These are phyloP conservation scores for Nannizziopsis arthrosporioides DNA, from an alignment of 2,329 filamentous ascomycete genomes.

Conservation along the genomic window DNA sequence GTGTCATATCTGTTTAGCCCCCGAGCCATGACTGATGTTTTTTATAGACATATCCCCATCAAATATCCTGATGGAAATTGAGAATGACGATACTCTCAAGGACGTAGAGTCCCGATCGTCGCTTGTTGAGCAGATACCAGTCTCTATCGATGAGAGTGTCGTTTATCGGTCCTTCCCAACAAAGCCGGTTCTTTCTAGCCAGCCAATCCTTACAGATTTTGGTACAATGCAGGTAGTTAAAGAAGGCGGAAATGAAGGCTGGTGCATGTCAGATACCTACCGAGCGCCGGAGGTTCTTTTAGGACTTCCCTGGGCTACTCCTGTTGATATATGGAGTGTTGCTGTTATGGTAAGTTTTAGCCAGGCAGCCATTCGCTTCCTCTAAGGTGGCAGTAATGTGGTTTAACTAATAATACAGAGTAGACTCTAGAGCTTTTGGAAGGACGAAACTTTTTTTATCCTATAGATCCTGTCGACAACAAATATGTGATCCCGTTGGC, in stretches of 20 bases:
- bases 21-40: too few relatives aligned
- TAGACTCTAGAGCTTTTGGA: constrained; percentile 23
- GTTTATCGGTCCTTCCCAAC: constrained; percentile 13
- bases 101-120: constrained; percentile 14
- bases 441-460: constrained; percentile 21
- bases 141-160: constrained; percentile 6
- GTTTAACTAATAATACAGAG: too few relatives aligned
- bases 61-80: constrained; percentile 12
- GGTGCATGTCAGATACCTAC: constrained; percentile 21
- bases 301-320: constrained; percentile 17
- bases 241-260: constrained; percentile 11
- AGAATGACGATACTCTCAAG: constrained; percentile 11
- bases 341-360: constrained; percentile 21
- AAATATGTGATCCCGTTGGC: constrained; percentile 22
- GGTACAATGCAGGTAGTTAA: constrained; percentile 14
- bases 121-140: constrained; percentile 10
- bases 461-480: constrained; percentile 17
- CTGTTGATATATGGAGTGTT: constrained; percentile 21
- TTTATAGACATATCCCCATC: constrained; percentile 14
- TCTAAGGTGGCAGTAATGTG: too few relatives aligned
- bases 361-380: too few relatives aligned
- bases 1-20: neutral
- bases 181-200: constrained; percentile 11
- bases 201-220: constrained; percentile 19
- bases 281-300: constrained; percentile 20